phyloP scores from a whole-genome alignment of 495 filamentous ascomycete genomes.

The Cudoniella acicularis region DNA sequence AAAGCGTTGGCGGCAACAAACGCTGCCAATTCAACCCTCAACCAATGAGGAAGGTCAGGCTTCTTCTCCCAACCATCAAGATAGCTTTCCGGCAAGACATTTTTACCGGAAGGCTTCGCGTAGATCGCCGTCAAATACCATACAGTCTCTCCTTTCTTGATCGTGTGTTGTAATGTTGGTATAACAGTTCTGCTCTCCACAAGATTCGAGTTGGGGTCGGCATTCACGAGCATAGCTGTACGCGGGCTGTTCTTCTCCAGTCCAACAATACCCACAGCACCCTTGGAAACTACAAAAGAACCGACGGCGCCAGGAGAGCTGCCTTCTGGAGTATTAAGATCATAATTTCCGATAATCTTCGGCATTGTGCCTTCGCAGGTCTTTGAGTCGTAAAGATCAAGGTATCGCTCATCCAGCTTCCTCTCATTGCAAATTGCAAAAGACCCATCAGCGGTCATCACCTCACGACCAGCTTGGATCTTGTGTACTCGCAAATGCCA shows the following conservation, averaged over 20 bases:
- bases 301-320: conserved; percentile 44
- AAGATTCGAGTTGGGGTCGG: conserved; percentile 75
- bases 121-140: conserved; percentile 51
- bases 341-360: conserved; percentile 52
- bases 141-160: conserved; percentile 39
- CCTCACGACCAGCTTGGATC: conserved; percentile 51
- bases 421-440: conserved; percentile 68
- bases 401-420: conserved; percentile 52
- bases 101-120: conserved; percentile 36
- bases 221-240: conserved; percentile 58
- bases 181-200: conserved; percentile 66
- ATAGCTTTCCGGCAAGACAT: conserved; percentile 33
- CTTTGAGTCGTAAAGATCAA: conserved; percentile 46
- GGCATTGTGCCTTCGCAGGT: conserved; percentile 45
- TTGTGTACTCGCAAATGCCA: conserved; percentile 68
- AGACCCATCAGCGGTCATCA: conserved; percentile 65
- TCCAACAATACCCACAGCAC: conserved; percentile 67
- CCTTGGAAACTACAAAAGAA: conserved; percentile 62
- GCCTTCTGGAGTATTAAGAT: conserved; percentile 52
- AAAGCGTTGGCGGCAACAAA: neutral
- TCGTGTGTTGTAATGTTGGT: conserved; percentile 56
- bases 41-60: conserved; percentile 52
- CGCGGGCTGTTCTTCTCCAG: conserved; percentile 34
- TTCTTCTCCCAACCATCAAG: conserved; percentile 51
- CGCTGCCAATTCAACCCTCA: conserved; percentile 34